phyloP scores from a whole-genome alignment of 805 yeast species.

The Yarrowia sp. region DNA sequence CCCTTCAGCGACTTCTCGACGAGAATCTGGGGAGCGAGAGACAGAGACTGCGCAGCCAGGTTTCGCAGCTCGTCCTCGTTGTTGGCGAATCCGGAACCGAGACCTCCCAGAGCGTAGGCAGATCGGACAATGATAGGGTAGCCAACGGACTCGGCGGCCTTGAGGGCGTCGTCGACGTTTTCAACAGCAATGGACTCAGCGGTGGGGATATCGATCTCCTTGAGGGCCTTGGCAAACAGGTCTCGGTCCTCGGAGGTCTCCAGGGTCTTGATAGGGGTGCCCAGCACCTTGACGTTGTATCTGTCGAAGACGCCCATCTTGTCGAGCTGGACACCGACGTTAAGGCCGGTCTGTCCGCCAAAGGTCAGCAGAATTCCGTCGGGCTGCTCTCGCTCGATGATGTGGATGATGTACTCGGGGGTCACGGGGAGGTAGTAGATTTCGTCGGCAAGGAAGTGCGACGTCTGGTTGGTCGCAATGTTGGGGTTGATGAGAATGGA shows the following conservation, averaged over 20 bases:
- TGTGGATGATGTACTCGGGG: conserved; percentile 91
- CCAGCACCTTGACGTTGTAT: conserved; percentile 89
- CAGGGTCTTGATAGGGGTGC: conserved; percentile 94
- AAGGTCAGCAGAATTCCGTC: conserved; percentile 94
- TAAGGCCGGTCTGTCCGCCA: conserved; percentile 98
- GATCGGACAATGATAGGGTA: conserved; percentile 97
- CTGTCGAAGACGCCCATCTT: conserved; percentile 92
- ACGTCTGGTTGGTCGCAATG: conserved; percentile 95
- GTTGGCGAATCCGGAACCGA: conserved; percentile 95
- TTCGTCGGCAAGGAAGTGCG: conserved; percentile 92
- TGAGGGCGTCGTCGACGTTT: conserved; percentile 85
- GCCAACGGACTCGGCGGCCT: conserved; percentile 84
- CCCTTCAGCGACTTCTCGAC: conserved; percentile 97
- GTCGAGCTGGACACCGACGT: conserved; percentile 92
- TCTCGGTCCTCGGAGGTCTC: conserved; percentile 98
- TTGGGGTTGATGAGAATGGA: conserved; percentile 91
- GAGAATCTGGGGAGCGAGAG: conserved; percentile 89
- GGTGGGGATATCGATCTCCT: conserved; percentile 91
- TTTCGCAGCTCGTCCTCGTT: conserved; percentile 79
- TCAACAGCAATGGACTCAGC: conserved; percentile 97
- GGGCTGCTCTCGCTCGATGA: conserved; percentile 93
- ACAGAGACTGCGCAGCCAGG: conserved; percentile 83
- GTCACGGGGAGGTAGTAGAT: conserved; percentile 95
- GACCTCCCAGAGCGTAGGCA: conserved; percentile 95
- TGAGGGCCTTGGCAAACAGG: conserved; percentile 88